Base-by-base conservation (phyloP, 2,329 filamentous ascomycete genomes). In the Curvularia hawaiiensis region DNA sequence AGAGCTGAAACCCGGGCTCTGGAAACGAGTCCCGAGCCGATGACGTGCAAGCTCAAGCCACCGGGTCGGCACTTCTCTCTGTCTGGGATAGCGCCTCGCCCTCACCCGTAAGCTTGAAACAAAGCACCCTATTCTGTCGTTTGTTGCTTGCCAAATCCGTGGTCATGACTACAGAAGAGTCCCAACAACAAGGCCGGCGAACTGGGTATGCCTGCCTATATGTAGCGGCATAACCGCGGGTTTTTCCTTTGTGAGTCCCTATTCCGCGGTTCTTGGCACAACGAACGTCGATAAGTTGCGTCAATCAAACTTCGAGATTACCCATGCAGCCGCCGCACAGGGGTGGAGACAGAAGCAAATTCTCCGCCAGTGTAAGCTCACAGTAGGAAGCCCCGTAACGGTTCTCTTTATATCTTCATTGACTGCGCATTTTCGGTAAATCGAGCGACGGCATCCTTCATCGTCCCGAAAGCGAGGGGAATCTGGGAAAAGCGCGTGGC, bases 341-440 rank as follows among this genome's bases (percentile, higher is more conserved):
- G 51, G 45, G 18, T 45, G 10, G 16, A 16, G 5, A 20, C 2
- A 40, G 14, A 39, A 30, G 18, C n/a, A 50, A 54, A 58, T 58
- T 54, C 46, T 58, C 55, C 55, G 55, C 55, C 55, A 58, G 55
- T 58, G 45, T 28, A 50, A 41, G 46, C 33, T 18, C 18, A 46
- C 31, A 22, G 40, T 43, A 41, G 26, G 20, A 18, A 24, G 33
- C 47, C 24, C 22, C 20, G 47, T 22, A 28, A 35, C 22, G 14
- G 22, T 39, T 50, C 22, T 38, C 1, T 28, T 26, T 12, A 8
- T 11, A 31, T 31, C 9, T 12, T 28, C 24, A 24, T 26, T 11
- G 8, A 40, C 16, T 11, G n/a, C 33, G 20, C 35, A 10, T 28
- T 50, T 50, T 12, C 11, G 24, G 47, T 43, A 43, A 20, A 39